Percentiles rank a stretch among this genome's conserved stretches.
These are phyloP conservation scores for Salvia sclarea DNA, from an alignment of 305 asterid species.

Conservation along the genomic window DNA sequence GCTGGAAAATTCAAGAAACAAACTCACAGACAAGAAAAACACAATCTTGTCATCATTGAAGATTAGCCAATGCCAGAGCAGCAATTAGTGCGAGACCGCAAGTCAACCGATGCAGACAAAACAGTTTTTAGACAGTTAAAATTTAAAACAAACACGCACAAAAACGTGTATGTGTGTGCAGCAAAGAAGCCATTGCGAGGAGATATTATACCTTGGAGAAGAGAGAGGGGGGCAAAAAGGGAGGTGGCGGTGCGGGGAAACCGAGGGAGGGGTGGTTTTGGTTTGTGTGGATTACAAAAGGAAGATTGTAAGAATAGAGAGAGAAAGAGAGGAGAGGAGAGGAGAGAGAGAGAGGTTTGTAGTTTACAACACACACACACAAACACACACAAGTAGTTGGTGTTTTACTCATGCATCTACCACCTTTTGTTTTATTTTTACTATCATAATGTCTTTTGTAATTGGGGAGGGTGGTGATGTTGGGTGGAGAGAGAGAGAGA, in stretches of 20 bases:
- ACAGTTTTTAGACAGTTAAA: conserved; percentile 24
- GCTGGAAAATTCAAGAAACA: conserved; percentile 7
- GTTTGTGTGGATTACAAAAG: conserved; percentile 45
- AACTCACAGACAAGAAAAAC: conserved; percentile 28
- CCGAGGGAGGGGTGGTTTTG: conserved; percentile 40
- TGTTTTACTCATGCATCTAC: conserved; percentile 90
- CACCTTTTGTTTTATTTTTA: conserved; percentile 68
- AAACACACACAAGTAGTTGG: conserved; percentile 57
- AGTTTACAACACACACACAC: conserved; percentile 10
- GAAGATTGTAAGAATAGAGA: conserved; percentile 40
- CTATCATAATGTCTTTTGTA: conserved; percentile 40
- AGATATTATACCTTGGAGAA: conserved; percentile 35
- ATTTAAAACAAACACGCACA: conserved; percentile 7
- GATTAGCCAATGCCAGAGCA: conserved; percentile 37
- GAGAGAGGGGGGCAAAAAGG: conserved; percentile 30
- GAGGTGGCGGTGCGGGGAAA: conserved; percentile 54
- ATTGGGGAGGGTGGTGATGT: conserved; percentile 34
- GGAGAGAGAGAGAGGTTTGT: conserved; percentile 32
- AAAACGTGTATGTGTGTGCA: neutral
- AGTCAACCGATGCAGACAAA: conserved; percentile 53
- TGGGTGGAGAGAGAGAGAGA: conserved; percentile 30
- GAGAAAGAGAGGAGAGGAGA: too few relatives aligned
- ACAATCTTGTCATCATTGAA: conserved; percentile 27
- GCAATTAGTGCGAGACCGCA: conserved; percentile 36
- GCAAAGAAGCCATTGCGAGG: conserved; percentile 38